phyloP scores from a whole-genome alignment of 2,329 filamentous ascomycete genomes.

The Thielaviopsis ethacetica region DNA sequence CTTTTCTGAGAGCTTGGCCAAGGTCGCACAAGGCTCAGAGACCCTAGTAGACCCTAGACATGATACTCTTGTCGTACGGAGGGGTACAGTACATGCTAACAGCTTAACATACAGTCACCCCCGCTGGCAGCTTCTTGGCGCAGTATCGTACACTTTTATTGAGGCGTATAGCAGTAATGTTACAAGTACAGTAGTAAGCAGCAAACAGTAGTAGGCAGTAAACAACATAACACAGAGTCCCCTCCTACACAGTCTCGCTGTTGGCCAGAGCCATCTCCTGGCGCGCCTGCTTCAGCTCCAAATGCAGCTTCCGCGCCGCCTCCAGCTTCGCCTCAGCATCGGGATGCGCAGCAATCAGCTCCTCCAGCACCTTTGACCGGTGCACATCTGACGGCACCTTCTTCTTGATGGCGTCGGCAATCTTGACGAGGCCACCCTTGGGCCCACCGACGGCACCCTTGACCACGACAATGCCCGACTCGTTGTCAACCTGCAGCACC shows the following conservation, averaged over 20 bases:
- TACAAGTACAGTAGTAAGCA: constrained; percentile 9
- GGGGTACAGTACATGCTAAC: no score
- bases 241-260: constrained; percentile 19
- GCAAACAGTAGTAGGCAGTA: no score
- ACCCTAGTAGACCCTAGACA: neutral
- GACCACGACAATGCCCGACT: constrained; percentile 75
- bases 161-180: constrained; percentile 2
- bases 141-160: neutral
- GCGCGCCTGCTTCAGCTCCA: constrained; percentile 36
- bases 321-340: constrained; percentile 29
- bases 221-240: constrained; percentile 14
- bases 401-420: constrained; percentile 88
- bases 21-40: neutral
- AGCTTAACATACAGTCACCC: no score
- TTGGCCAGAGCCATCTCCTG: constrained; percentile 14
- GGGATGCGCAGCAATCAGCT: constrained; percentile 26
- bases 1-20: neutral
- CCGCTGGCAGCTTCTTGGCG: no score
- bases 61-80: no score
- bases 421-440: constrained; percentile 66
- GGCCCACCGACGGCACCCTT: constrained; percentile 77
- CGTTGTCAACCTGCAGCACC: constrained; percentile 73
- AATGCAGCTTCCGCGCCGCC: constrained; percentile 31
- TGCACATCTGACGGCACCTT: constrained; percentile 33
- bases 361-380: constrained; percentile 4